Conservation (phyloP, 2,329 filamentous ascomycete species). For the Boeremia exigua region DNA sequence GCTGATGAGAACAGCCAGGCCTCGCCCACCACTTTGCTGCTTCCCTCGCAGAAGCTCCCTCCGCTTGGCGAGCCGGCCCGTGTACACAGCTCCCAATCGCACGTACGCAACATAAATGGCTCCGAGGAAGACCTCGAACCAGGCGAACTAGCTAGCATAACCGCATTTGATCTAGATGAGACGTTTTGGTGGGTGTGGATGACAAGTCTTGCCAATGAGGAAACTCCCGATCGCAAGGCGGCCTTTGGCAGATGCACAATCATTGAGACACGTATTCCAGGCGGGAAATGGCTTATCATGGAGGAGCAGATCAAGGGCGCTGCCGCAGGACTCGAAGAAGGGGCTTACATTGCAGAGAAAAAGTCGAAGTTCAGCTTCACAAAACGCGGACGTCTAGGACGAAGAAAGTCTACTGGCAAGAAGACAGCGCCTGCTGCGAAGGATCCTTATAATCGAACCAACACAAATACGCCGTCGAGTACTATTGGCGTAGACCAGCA, state of each 20-base stretch:
- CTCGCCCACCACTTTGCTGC: conserved; percentile 69
- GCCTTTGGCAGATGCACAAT: conserved; percentile 94
- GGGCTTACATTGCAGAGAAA: conserved; percentile 93
- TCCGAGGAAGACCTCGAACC: conserved; percentile 78
- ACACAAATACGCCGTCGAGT: conserved; percentile 64
- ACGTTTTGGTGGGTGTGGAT: conserved; percentile 99
- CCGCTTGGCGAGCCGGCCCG: conserved; percentile 73
- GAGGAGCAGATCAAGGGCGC: conserved; percentile 97
- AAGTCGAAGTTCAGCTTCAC: conserved; percentile 88
- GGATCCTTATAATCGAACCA: conserved; percentile 59
- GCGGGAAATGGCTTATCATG: conserved; percentile 89
- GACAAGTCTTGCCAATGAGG: conserved; percentile 89
- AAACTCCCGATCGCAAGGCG: conserved; percentile 82
- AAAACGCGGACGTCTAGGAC: conserved; percentile 71
- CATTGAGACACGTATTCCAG: conserved; percentile 82
- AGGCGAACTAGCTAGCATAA: conserved; percentile 93
- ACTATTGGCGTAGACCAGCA: conserved; percentile 91
- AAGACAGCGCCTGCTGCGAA: conserved; percentile 50
- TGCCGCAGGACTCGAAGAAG: conserved; percentile 80
- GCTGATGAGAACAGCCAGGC: conserved; percentile 74
- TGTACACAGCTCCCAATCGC: conserved; percentile 86
- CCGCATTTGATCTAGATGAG: conserved; percentile 83
- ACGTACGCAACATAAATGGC: conserved; percentile 68
- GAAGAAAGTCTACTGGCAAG: conserved; percentile 58
- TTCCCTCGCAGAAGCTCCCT: conserved; percentile 94